Conservation (phyloP, 2,329 filamentous ascomycete species). For the Colletotrichum tanaceti region DNA sequence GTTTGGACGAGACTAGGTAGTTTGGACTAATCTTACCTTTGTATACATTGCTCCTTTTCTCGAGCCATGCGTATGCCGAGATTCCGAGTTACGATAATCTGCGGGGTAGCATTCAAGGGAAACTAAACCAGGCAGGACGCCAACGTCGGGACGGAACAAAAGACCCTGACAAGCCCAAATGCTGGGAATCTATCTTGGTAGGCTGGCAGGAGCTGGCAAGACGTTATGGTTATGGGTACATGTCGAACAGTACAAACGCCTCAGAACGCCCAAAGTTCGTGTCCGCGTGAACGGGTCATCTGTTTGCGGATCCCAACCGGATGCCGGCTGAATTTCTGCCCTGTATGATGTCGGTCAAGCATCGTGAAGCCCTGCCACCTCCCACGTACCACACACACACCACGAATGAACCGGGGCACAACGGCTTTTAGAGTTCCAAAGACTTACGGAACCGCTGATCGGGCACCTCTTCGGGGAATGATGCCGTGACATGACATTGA, state of each 20-base stretch:
- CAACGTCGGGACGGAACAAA: neutral
- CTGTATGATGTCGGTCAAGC: neutral
- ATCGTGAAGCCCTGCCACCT: neutral
- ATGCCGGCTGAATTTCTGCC: neutral
- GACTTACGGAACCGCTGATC: neutral
- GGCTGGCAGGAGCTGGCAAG: too few species aligned
- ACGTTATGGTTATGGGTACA: neutral
- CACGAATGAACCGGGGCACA: neutral
- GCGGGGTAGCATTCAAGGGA: neutral
- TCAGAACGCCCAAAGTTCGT: neutral
- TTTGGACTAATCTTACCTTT: neutral
- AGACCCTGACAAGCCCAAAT: too few species aligned
- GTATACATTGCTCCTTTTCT: accelerated
- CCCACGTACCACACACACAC: neutral
- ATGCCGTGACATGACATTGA: neutral
- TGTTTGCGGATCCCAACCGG: neutral
- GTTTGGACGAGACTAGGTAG: too few species aligned
- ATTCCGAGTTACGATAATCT: neutral
- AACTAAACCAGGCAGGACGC: neutral
- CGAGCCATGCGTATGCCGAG: neutral
- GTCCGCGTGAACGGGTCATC: neutral
- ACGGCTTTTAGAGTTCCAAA: neutral
- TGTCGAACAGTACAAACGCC: slow-evolving; percentile 3
- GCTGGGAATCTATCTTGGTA: neutral
- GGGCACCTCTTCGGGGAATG: too few species aligned